Conservation (phyloP, 2,329 filamentous ascomycete species). For the Aspergillus costaricaensis region DNA sequence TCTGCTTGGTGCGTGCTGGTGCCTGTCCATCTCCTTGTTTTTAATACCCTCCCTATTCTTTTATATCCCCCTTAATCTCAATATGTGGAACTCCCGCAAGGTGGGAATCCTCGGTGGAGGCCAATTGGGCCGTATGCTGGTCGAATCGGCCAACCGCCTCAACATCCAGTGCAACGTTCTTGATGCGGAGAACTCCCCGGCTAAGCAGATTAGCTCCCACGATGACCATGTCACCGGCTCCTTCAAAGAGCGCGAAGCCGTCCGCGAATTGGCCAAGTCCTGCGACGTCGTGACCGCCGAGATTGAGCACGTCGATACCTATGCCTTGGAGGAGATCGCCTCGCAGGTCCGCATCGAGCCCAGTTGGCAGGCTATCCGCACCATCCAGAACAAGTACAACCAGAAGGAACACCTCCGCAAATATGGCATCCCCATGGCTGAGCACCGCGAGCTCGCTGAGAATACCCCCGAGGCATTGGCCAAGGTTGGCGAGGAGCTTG, state of each 20-base stretch:
- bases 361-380: conserved; percentile 80
- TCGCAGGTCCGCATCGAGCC: conserved; percentile 72
- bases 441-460: conserved; percentile 66
- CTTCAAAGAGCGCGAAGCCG: conserved; percentile 79
- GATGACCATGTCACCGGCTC: conserved; percentile 77
- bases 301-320: conserved; percentile 93
- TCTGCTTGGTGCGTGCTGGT: conserved; percentile 10
- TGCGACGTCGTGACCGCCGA: conserved; percentile 88
- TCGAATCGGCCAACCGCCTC: conserved; percentile 78
- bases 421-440: conserved; percentile 70
- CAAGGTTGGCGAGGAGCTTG: conserved; percentile 64
- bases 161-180: conserved; percentile 78
- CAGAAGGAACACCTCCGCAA: conserved; percentile 80
- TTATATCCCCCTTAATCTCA: conserved; percentile 13
- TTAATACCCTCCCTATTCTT: neutral
- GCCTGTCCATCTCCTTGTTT: neutral
- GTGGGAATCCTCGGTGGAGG: conserved; percentile 62
- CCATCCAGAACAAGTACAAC: conserved; percentile 90
- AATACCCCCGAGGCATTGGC: conserved; percentile 63
- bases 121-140: conserved; percentile 90
- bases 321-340: conserved; percentile 79
- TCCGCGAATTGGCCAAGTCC: conserved; percentile 72
- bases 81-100: conserved; percentile 44
- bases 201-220: conserved; percentile 81
- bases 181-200: conserved; percentile 73